Evolutionary conservation across 2,329 filamentous ascomycete genomes (phyloP).

Genomic region (Curvularia spicifera): DNA sequence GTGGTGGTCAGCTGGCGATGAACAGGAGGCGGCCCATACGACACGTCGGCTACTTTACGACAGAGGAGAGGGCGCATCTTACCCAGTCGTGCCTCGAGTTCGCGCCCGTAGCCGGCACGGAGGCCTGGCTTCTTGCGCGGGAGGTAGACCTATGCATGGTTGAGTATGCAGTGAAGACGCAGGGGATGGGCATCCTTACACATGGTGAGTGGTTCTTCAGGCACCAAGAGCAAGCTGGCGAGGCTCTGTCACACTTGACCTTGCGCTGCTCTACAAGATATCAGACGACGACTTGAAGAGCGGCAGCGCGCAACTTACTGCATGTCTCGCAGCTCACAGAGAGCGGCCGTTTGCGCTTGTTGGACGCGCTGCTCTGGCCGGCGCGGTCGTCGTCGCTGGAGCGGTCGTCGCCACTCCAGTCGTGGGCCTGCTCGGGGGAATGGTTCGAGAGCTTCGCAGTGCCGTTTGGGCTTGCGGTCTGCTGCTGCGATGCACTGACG

Average conservation of each 20-base stretch:
- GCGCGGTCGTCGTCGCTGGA: slow-evolving; percentile 51
- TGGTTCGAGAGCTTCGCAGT: slow-evolving; percentile 43
- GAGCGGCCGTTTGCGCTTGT: slow-evolving; percentile 59
- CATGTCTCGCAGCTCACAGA: slow-evolving; percentile 68
- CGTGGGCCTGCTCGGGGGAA: slow-evolving; percentile 43
- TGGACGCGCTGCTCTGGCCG: slow-evolving; percentile 43
- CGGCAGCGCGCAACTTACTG: slow-evolving; percentile 6
- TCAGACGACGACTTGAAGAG: not conserved
- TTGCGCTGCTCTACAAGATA: slow-evolving; percentile 69
- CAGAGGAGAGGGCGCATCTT: slow-evolving; percentile 38
- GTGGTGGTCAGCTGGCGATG: slow-evolving; percentile 11
- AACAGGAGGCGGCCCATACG: not conserved
- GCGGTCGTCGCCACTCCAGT: slow-evolving; percentile 46
- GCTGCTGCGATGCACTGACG: slow-evolving; percentile 32
- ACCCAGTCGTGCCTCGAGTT: slow-evolving; percentile 66
- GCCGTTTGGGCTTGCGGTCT: slow-evolving; percentile 41
- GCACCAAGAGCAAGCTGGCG: slow-evolving; percentile 78
- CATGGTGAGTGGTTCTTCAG: slow-evolving; percentile 69
- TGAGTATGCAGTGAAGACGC: slow-evolving; percentile 5
- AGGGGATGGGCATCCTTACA: slow-evolving; percentile 38
- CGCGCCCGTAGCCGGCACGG: slow-evolving; percentile 65
- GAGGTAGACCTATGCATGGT: slow-evolving; percentile 60
- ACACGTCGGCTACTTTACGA: slow-evolving; percentile 16
- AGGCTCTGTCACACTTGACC: slow-evolving; percentile 72
- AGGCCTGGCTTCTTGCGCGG: slow-evolving; percentile 73